Conservation (phyloP, 768 basidiomycete species). For the Sistotremastrum suecicum region DNA sequence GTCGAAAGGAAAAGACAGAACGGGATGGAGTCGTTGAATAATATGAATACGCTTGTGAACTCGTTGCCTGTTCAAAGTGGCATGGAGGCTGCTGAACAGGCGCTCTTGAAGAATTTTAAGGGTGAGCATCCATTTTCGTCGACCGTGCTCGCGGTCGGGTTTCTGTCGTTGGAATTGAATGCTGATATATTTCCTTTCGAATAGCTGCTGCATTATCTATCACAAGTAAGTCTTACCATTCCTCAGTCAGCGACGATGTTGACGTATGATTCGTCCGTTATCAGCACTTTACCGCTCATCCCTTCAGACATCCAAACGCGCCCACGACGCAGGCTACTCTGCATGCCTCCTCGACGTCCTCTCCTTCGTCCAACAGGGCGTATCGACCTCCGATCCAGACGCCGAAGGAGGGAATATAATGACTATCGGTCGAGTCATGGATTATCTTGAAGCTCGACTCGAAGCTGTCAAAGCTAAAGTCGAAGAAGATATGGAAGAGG, state of each 20-base stretch:
- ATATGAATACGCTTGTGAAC: constrained; percentile 58
- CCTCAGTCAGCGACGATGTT: no score
- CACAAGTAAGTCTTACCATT: no score
- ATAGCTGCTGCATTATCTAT: no score
- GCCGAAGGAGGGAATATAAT: constrained; percentile 42
- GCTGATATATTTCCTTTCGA: no score
- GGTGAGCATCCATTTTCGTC: constrained; percentile 24
- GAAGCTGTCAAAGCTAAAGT: constrained; percentile 62
- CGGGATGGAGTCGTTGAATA: constrained; percentile 57
- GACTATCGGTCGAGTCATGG: constrained; percentile 70
- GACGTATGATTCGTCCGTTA: no score
- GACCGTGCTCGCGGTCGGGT: constrained; percentile 11
- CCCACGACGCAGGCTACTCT: constrained; percentile 71
- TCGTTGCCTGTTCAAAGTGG: no score
- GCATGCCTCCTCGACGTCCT: constrained; percentile 70
- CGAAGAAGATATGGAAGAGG: constrained; percentile 74
- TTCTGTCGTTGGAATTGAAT: constrained; percentile 4
- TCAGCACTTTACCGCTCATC: constrained; percentile 78
- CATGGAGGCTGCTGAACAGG: constrained; percentile 73
- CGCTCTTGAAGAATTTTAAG: constrained; percentile 70
- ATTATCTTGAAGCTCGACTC: constrained; percentile 71
- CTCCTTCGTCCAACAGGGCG: constrained; percentile 71
- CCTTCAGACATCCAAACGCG: constrained; percentile 58
- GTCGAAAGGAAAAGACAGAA: no score
- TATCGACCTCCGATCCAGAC: constrained; percentile 30